A percentile compares a stretch with the other conserved stretches of the same genome.
Evolutionary conservation across 2,329 filamentous ascomycete genomes (phyloP).

Genomic region (Scleromitrula shiraiana): DNA sequence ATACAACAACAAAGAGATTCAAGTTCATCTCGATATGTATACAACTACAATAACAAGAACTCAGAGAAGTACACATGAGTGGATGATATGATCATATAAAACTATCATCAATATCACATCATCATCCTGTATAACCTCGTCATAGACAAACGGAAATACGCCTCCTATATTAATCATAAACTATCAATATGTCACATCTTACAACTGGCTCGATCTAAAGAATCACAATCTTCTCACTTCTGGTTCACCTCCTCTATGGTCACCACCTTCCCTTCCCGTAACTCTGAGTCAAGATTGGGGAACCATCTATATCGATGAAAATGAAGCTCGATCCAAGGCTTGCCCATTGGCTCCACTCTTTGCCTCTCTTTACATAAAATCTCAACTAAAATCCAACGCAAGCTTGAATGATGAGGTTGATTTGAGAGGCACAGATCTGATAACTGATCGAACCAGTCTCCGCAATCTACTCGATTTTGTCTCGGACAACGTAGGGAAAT

Average conservation of each 20-base stretch:
- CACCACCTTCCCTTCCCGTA: slow-evolving; percentile 16
- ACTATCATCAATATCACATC: too few relatives aligned
- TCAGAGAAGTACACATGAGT: too few relatives aligned
- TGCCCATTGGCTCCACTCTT: slow-evolving; percentile 25
- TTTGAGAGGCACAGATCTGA: slow-evolving; percentile 16
- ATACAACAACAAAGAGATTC: too few relatives aligned
- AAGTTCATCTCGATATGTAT: too few relatives aligned
- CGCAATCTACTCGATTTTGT: slow-evolving; percentile 27
- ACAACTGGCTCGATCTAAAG: slow-evolving; percentile 17
- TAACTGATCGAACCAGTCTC: slow-evolving; percentile 27
- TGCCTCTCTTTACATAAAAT: slow-evolving; percentile 16
- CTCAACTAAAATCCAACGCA: slow-evolving; percentile 21
- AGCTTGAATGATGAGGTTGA: slow-evolving; percentile 11
- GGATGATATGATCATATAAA: too few relatives aligned
- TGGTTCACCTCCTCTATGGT: slow-evolving; percentile 15
- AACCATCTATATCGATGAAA: slow-evolving; percentile 26
- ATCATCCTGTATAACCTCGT: neutral
- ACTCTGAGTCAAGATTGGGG: slow-evolving; percentile 12
- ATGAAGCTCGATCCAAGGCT: slow-evolving; percentile 24
- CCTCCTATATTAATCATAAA: slow-evolving; percentile 9
- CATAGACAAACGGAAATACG: neutral
- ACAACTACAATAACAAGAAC: too few relatives aligned
- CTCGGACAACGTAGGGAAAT: slow-evolving; percentile 18
- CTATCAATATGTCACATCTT: slow-evolving; percentile 18
- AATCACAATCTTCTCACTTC: slow-evolving; percentile 19